Percentiles rank a stretch among this genome's conserved stretches.
Conservation (phyloP, 1,139 yeast genomes). For the Protomyces gravidus region DNA sequence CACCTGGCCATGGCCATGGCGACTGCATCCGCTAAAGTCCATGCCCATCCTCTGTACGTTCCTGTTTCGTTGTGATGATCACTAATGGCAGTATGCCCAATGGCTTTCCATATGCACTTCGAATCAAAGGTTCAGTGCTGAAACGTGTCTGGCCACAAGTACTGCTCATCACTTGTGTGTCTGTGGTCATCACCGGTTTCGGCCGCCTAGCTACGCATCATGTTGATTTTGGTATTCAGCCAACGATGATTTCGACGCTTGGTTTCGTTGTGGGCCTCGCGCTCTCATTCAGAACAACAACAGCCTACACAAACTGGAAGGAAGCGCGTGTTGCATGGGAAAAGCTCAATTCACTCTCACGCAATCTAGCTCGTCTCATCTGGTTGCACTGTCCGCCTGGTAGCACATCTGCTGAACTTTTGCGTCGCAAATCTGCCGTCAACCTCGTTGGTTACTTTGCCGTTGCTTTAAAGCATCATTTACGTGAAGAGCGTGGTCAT, state of each 20-base stretch:
- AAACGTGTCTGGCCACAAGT: constrained; percentile 31
- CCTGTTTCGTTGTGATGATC: not conserved
- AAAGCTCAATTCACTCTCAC: constrained; percentile 24
- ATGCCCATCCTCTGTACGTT: not conserved
- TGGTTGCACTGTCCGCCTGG: constrained; percentile 27
- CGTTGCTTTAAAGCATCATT: constrained; percentile 33
- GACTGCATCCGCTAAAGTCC: not conserved
- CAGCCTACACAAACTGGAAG: constrained; percentile 24
- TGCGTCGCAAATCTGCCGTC: constrained; percentile 26
- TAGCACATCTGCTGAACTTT: constrained; percentile 27
- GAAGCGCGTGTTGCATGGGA: constrained; percentile 6
- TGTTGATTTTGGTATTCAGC: constrained; percentile 30
- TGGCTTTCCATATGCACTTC: constrained; percentile 30
- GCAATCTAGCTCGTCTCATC: constrained; percentile 30
- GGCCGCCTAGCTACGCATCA: constrained; percentile 22
- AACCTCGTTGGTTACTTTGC: constrained; percentile 31
- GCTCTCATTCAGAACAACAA: constrained; percentile 32
- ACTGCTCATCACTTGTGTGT: constrained; percentile 29
- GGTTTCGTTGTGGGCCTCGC: constrained; percentile 34
- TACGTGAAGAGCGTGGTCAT: constrained; percentile 33
- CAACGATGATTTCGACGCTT: constrained; percentile 31
- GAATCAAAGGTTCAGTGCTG: constrained; percentile 33
- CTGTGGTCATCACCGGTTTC: constrained; percentile 29
- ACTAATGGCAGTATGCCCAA: not conserved
- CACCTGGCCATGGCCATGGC: too few relatives aligned